Conservation (phyloP, 495 filamentous ascomycete genomes). For the Amphirosellinia nigrospora region DNA sequence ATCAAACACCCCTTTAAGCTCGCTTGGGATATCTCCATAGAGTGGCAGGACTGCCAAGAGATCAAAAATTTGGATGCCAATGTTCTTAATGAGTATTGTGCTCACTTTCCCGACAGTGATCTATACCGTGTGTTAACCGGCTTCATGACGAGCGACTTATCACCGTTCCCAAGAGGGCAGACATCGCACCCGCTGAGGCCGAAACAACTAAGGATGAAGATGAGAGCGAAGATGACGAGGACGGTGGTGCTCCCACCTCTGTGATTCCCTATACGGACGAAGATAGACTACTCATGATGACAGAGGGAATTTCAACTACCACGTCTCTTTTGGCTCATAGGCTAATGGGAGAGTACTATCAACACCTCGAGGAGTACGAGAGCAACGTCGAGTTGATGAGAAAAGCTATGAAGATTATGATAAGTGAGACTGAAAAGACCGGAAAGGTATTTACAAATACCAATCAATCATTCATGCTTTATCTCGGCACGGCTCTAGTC, state of each 20-base stretch:
- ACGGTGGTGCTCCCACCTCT: conserved; percentile 54
- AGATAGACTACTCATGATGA: conserved; percentile 80
- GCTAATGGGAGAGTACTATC: conserved; percentile 83
- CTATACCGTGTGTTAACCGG: conserved; percentile 79
- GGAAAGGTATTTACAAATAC: conserved; percentile 71
- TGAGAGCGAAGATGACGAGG: conserved; percentile 59
- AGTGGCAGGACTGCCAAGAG: conserved; percentile 83
- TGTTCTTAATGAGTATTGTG: conserved; percentile 77
- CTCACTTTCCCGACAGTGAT: conserved; percentile 83
- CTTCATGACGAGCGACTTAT: conserved; percentile 82
- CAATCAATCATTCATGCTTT: conserved; percentile 73
- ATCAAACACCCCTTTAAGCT: conserved; percentile 90
- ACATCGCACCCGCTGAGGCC: conserved; percentile 27
- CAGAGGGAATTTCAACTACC: conserved; percentile 76
- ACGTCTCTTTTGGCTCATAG: conserved; percentile 83
- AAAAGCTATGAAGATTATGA: conserved; percentile 67
- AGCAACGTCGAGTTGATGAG: conserved; percentile 79
- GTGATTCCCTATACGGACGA: conserved; percentile 64
- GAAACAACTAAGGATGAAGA: conserved; percentile 37
- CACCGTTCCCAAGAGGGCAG: conserved; percentile 67
- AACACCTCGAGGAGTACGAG: conserved; percentile 85
- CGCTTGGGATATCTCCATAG: conserved; percentile 87
- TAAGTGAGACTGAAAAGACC: conserved; percentile 65
- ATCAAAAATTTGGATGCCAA: conserved; percentile 74
- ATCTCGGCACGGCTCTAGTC: conserved; percentile 81